These are phyloP conservation scores for Hydnomerulius pinastri DNA, from an alignment of 768 basidiomycete genomes.

Conservation along the genomic window DNA sequence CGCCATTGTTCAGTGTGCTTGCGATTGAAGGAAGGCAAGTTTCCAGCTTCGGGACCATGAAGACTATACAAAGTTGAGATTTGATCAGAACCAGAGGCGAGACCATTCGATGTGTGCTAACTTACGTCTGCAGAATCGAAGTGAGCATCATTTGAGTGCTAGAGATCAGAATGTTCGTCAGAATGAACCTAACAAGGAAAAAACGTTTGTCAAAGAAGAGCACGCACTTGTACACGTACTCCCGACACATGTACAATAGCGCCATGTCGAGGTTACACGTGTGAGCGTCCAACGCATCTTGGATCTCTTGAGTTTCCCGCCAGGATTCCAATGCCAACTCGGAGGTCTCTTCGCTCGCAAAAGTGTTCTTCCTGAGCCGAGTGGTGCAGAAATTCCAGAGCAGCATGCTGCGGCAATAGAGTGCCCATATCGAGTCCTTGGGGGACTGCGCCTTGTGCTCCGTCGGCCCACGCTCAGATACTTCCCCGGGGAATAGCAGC, in stretches of 20 bases:
- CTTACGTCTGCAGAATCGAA: conserved; percentile 64
- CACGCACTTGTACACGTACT: conserved; percentile 75
- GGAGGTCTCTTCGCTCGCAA: conserved; percentile 53
- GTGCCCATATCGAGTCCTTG: conserved; percentile 80
- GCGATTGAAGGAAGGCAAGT: conserved; percentile 60
- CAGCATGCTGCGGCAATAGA: conserved; percentile 81
- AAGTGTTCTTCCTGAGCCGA: conserved; percentile 46
- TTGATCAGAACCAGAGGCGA: conserved; percentile 1
- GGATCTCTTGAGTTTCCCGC: conserved; percentile 65
- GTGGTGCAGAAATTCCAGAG: conserved; percentile 71
- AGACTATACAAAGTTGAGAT: conserved; percentile 39
- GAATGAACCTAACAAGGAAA: conserved; percentile 8
- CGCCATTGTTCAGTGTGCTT: conserved; percentile 80
- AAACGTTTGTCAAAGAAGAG: neutral
- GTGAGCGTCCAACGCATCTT: conserved; percentile 68
- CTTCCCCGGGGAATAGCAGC: conserved; percentile 79
- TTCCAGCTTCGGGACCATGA: conserved; percentile 50
- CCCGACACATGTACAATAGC: conserved; percentile 65
- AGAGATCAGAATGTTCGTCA: conserved; percentile 18
- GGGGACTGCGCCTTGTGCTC: conserved; percentile 51
- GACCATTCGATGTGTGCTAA: conserved; percentile 12
- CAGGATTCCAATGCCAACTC: conserved; percentile 63
- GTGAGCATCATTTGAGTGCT: conserved; percentile 69
- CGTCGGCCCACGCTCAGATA: conserved; percentile 49
- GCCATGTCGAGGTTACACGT: conserved; percentile 70